These are phyloP conservation scores for Carex littledalei DNA, from an alignment of 176 grass and related monocot species.

Conservation along the genomic window DNA sequence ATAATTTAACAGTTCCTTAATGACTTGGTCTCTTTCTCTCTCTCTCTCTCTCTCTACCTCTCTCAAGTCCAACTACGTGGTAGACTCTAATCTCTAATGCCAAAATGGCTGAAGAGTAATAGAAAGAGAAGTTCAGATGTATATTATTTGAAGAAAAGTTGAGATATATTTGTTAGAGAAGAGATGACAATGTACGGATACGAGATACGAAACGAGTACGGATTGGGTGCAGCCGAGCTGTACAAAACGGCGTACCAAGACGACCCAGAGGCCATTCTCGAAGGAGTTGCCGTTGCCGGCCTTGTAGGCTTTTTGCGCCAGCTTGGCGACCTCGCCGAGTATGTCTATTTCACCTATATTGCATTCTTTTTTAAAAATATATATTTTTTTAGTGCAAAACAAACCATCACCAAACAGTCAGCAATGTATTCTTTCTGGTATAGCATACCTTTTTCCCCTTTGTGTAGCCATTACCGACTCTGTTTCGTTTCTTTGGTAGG, in stretches of 20 bases:
- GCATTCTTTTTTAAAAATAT: background rate
- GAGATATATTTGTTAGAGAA: background rate
- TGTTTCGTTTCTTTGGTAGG: background rate
- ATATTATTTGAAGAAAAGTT: background rate
- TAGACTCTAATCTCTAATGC: conserved; percentile 1
- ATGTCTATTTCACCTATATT: background rate
- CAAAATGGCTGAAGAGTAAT: conserved; percentile 23
- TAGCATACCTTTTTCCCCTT: background rate
- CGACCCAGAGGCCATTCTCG: conserved; percentile 77
- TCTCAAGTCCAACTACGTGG: conserved; percentile 13
- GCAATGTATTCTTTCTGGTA: background rate
- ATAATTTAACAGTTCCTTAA: conserved; percentile 3
- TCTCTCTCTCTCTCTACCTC: background rate
- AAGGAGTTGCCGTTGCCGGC: conserved; percentile 79
- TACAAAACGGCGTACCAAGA: conserved; percentile 42
- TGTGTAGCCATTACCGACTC: background rate
- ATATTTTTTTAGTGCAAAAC: background rate
- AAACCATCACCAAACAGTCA: background rate
- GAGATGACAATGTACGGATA: conserved; percentile 66
- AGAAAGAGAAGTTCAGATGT: background rate
- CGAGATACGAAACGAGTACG: conserved; percentile 69
- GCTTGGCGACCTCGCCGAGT: conserved; percentile 90
- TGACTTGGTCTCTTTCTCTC: background rate
- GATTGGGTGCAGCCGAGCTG: conserved; percentile 55
- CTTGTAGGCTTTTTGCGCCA: conserved; percentile 81